Conservation (phyloP, 2,329 filamentous ascomycete genomes). For the Pleomassaria siparia region DNA sequence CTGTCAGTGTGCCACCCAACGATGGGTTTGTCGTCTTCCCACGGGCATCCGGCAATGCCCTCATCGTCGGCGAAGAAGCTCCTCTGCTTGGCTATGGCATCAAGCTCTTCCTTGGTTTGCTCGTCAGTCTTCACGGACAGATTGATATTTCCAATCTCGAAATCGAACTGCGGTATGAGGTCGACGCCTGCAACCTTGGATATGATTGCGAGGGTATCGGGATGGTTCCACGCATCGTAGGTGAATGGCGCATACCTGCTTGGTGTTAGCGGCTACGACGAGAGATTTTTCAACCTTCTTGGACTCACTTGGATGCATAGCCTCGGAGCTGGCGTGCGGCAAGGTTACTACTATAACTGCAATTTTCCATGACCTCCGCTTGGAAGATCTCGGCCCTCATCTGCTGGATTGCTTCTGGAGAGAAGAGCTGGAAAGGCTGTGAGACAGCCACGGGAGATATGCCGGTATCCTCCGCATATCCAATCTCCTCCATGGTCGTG, state of each 20-base stretch:
- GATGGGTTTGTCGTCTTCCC: slow-evolving; percentile 55
- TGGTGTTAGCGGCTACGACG: slow-evolving; percentile 4
- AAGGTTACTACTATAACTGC: slow-evolving; percentile 61
- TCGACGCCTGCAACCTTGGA: slow-evolving; percentile 61
- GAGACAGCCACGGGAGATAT: slow-evolving; percentile 66
- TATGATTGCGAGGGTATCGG: slow-evolving; percentile 56
- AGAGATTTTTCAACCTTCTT: not conserved
- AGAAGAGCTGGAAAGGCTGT: slow-evolving; percentile 66
- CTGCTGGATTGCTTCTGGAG: slow-evolving; percentile 59
- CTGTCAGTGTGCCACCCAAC: slow-evolving; percentile 67
- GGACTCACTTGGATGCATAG: slow-evolving; percentile 58
- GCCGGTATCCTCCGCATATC: slow-evolving; percentile 56
- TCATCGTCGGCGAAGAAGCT: slow-evolving; percentile 44
- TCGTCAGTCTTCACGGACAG: slow-evolving; percentile 54
- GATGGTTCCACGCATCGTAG: slow-evolving; percentile 62
- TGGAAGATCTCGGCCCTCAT: slow-evolving; percentile 66
- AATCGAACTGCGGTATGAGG: slow-evolving; percentile 58
- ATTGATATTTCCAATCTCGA: slow-evolving; percentile 62
- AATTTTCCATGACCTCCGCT: slow-evolving; percentile 58
- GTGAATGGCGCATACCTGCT: slow-evolving; percentile 64
- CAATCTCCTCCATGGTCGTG: slow-evolving; percentile 64
- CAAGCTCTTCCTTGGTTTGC: slow-evolving; percentile 48
- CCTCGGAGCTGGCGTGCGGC: slow-evolving; percentile 58
- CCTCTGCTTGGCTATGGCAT: slow-evolving; percentile 42
- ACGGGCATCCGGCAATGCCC: slow-evolving; percentile 45